These are phyloP conservation scores for Tolypocladium endophyticum DNA, from an alignment of 2,329 filamentous ascomycete species.

Conservation along the genomic window DNA sequence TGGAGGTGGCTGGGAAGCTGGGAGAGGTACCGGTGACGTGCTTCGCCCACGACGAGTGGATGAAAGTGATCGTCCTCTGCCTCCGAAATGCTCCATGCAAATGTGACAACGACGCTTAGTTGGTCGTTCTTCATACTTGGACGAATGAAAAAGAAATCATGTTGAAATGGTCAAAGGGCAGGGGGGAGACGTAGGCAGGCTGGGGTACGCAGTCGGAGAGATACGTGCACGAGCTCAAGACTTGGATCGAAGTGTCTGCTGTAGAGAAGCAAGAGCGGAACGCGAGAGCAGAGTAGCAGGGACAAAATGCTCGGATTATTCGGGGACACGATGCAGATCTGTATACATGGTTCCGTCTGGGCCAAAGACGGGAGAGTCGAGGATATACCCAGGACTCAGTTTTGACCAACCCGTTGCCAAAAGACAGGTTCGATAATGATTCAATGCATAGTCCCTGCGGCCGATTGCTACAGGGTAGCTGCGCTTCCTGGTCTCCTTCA, in stretches of 20 bases:
- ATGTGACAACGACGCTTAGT: neutral
- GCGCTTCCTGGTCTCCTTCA: neutral
- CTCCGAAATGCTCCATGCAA: neutral
- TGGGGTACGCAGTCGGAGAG: neutral
- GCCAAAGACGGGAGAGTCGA: neutral
- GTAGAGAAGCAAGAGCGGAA: constrained; percentile 24
- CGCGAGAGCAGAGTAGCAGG: too few relatives aligned
- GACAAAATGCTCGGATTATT: too few relatives aligned
- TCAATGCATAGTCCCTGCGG: too few relatives aligned
- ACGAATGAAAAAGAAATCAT: too few relatives aligned
- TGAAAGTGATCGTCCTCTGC: neutral
- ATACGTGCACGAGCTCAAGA: neutral
- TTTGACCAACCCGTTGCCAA: neutral
- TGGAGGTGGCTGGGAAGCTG: constrained; percentile 65
- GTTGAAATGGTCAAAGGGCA: too few relatives aligned
- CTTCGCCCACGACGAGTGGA: neutral
- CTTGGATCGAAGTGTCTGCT: constrained; percentile 21
- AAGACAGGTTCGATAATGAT: neutral
- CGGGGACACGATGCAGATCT: neutral
- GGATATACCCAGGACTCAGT: neutral
- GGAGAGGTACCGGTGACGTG: constrained; percentile 28
- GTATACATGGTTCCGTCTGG: neutral
- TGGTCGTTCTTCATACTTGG: neutral
- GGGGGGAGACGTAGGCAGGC: neutral
- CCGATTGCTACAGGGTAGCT: neutral